Conservation (phyloP, 495 filamentous ascomycete species). For the Annulohypoxylon bovei region DNA sequence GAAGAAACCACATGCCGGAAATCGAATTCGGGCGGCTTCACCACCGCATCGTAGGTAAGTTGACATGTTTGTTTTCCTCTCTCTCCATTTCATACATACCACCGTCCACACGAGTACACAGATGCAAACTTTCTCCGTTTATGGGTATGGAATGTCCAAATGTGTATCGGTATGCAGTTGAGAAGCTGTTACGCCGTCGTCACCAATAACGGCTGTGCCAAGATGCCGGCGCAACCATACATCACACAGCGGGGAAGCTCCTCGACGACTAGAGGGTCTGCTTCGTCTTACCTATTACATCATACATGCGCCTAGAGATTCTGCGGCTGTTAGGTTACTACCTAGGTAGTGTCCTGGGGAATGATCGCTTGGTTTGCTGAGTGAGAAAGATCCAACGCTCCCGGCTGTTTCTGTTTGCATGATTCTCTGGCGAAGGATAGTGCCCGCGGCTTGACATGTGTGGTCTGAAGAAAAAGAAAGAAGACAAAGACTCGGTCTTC, state of each 20-base stretch:
- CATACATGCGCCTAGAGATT: constrained; percentile 8
- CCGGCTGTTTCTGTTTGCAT: not conserved
- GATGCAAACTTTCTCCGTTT: not conserved
- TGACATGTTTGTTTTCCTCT: constrained; percentile 6
- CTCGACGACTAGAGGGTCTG: not conserved
- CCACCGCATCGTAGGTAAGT: constrained; percentile 60
- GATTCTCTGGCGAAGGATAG: not conserved
- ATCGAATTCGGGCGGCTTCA: constrained; percentile 56
- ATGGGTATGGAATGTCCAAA: not conserved
- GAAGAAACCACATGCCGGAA: constrained; percentile 55
- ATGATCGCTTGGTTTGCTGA: not conserved
- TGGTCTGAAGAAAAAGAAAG: constrained; percentile 4
- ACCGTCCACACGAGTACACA: not conserved
- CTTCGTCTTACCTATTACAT: constrained; percentile 30
- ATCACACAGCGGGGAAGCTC: constrained; percentile 21
- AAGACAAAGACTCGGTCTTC: constrained; percentile 15
- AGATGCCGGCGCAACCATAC: not conserved
- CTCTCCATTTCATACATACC: constrained; percentile 9
- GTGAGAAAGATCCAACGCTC: not conserved
- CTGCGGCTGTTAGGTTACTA: not conserved
- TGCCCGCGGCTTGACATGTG: not conserved
- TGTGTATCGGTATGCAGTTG: not conserved
- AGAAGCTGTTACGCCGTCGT: not conserved
- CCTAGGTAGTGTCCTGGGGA: not conserved
- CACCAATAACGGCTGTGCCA: constrained; percentile 9